Evolutionary conservation across 2,329 filamentous ascomycete genomes (phyloP), one percentile per base, ranked within the genome.

Genomic region (Chrysosporium keratinophilum): DNA sequence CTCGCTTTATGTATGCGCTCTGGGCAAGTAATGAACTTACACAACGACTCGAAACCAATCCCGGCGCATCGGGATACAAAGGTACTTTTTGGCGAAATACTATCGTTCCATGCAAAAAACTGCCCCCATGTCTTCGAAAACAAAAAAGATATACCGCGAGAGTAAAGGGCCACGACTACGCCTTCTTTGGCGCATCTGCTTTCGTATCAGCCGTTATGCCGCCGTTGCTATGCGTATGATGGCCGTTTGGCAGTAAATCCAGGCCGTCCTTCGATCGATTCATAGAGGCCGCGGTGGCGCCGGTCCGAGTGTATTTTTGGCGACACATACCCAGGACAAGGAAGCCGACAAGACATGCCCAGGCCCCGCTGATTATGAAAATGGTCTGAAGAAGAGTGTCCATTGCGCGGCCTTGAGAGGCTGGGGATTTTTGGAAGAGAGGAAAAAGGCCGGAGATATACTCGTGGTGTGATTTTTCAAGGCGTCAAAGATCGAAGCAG

Each of bases 281-380:
- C 43, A 46, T 48, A 7, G 51, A 48, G 15, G 35, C 51, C n/a
- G 43, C 34, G 15, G 50, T 44, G 34, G 31, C 34, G 11, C 50
- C 50, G 50, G 10, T 52, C 39, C 50, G 52, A 3, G 52, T 55
- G 23, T 56, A 60, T 23, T 56, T 54, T 47, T 59, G 58, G n/a
- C 56, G 56, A 41, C 50, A 58, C 54, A 60, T 58, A 11, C 56
- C 53, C 2, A 60, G 49, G 31, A 60, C 58, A n/a, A 60, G 56
- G 50, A 56, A 60, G 17, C 52, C 54, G 51, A 60, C 57, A 35
- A 60, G 58, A 33, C 54, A 56, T 19, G 53, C 52, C 58, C 58
- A 60, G 17, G 56, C 54, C 11, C 49, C 57, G 20, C 54, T 50
- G 54, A 60, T 46, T 37, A 60, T 44, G 54, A 52, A 58, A 49